Evolutionary conservation across 805 yeast species (phyloP).

Genomic region (Candida schatavii): DNA sequence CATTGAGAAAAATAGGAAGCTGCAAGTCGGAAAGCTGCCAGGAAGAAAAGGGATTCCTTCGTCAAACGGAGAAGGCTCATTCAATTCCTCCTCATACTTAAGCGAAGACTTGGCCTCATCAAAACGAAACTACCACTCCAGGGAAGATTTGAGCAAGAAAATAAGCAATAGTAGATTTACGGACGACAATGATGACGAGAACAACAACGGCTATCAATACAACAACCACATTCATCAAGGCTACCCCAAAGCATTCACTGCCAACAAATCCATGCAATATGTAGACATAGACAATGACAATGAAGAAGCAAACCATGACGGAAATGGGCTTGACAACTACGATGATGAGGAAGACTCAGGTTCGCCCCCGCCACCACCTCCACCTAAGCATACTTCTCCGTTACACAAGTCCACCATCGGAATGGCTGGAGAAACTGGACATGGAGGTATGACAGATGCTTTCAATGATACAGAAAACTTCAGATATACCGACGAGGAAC

Average conservation of each 20-base stretch:
- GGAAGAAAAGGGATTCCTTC: slow-evolving; percentile 3
- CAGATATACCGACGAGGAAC: slow-evolving; percentile 29
- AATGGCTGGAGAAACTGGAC: slow-evolving; percentile 4
- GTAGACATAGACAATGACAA: slow-evolving; percentile 3
- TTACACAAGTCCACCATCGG: slow-evolving; percentile 8
- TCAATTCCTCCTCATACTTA: slow-evolving; percentile 24
- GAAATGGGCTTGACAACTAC: too few species aligned
- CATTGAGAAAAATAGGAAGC: slow-evolving; percentile 21
- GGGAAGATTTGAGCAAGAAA: slow-evolving; percentile 35
- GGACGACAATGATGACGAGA: slow-evolving; percentile 20
- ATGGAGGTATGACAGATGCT: too few species aligned
- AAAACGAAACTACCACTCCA: slow-evolving; percentile 21
- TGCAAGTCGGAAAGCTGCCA: slow-evolving; percentile 3
- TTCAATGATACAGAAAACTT: slow-evolving; percentile 41
- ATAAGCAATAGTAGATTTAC: slow-evolving; percentile 15
- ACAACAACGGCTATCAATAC: slow-evolving; percentile 8
- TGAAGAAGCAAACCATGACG: neutral
- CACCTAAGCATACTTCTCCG: slow-evolving; percentile 24
- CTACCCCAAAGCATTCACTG: too few species aligned
- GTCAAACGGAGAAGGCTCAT: slow-evolving; percentile 12
- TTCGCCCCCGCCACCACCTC: slow-evolving; percentile 32
- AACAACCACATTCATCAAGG: too few species aligned
- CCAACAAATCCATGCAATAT: neutral
- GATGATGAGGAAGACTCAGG: slow-evolving; percentile 11
- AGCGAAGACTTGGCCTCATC: slow-evolving; percentile 37